Evolutionary conservation across 306 rosid genomes (phyloP), one percentile per base, ranked within the genome.

Genomic region (Castanospermum australe): DNA sequence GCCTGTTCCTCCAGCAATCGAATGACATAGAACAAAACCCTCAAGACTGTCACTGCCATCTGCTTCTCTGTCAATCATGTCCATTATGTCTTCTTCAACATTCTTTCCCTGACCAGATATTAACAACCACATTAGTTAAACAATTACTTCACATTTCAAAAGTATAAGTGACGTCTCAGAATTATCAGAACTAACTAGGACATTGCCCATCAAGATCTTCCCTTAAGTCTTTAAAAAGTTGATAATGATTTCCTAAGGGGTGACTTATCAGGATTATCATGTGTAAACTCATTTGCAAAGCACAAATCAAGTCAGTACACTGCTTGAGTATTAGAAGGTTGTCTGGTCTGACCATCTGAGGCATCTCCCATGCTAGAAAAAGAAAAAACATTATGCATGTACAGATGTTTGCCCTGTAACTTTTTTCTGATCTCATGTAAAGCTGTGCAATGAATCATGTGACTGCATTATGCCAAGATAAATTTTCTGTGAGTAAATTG

Each of bases 1-100:
- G 85, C 99, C 99, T 28, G 99, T 95, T 81, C 99, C 99, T 75
- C 99, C 99, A 32, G 99, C 98, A 79, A 95, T 95, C 33, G 99
- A 95, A 76, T 95, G 99, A 76, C 99, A 95, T 21, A 95, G 88
- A 84, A 95, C 99, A 87, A 95, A 95, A 77, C 99, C 99, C 87
- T 95, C 99, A 62, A 95, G 99, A 86, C 99, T 95, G 77, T 95
- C 99, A 89, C 99, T 93, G 25, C 99, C 99, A 90, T 95, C 99
- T 30, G 98, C 99, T 87, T 95, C 99, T 90, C 99, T 88, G 69
- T 95, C 99, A 79, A 95, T 95, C 99, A 95, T 95, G 82, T 95
- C 99, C 98, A 95, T 95, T 86, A 95, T 95, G 75, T 93, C 98
- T 89, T 95, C 99, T 87, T 95, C 99, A 67, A 95, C 99, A 79